Conservation (phyloP, 2,329 filamentous ascomycete species). For the Trichophyton equinum region DNA sequence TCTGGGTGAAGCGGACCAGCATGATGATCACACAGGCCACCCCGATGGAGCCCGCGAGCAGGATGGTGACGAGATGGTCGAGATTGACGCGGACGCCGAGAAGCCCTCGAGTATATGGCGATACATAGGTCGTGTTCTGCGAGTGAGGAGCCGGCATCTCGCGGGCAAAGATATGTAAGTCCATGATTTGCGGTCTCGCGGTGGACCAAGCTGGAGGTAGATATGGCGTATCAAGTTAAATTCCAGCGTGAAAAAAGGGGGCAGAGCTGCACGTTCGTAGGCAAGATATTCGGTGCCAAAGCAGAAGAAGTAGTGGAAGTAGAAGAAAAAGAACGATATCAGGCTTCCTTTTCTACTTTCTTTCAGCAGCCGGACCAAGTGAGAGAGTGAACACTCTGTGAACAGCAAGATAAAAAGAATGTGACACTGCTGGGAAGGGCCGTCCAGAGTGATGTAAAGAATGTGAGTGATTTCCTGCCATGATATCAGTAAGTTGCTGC, state of each 20-base stretch:
- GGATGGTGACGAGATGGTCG: conserved; percentile 29
- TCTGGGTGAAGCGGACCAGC: conserved; percentile 30
- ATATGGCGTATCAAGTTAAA: not conserved
- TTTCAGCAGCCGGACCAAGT: not conserved
- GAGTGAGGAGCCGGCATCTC: not conserved
- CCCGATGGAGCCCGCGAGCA: conserved; percentile 28
- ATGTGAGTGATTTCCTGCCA: not conserved
- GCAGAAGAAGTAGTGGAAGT: not conserved
- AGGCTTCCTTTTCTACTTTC: not conserved
- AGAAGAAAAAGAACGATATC: not conserved
- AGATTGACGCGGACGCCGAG: conserved; percentile 28
- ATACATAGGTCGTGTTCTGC: conserved; percentile 29
- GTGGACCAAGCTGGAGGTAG: not conserved
- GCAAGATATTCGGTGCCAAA: not conserved
- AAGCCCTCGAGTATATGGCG: conserved; percentile 30
- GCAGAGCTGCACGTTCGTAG: not conserved
- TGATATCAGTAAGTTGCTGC: not conserved
- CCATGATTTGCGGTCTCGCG: not conserved
- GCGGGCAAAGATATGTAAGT: conserved; percentile 1
- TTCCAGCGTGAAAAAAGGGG: not conserved
- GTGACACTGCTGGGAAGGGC: not conserved
- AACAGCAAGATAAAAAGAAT: not conserved
- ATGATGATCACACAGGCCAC: conserved; percentile 27
- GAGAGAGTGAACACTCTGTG: not conserved
- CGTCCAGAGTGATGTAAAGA: not conserved